Evolutionary conservation across 306 rosid genomes (phyloP).

Genomic region (Vigna hirtella): DNA sequence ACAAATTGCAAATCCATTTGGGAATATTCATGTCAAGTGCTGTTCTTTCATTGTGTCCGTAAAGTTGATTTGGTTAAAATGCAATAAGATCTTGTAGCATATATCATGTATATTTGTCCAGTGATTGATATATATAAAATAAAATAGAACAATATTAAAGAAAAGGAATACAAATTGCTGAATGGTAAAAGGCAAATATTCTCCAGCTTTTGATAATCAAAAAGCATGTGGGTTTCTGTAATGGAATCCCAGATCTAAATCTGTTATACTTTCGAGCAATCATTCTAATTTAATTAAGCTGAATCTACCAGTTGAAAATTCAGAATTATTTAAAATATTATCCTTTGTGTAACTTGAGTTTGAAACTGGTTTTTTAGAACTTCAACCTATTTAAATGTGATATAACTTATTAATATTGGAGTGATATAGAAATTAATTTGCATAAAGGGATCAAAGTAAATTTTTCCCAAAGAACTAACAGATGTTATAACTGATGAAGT

Average conservation of each 20-base stretch:
- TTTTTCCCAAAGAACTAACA: not conserved
- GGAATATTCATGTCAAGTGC: constrained; percentile 55
- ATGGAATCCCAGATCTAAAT: constrained; percentile 75
- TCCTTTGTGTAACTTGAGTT: constrained; percentile 12
- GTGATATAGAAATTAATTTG: not conserved
- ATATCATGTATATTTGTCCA: constrained; percentile 45
- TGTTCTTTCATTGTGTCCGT: constrained; percentile 19
- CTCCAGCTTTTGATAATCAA: constrained; percentile 72
- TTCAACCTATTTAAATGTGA: not conserved
- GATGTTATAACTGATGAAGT: not conserved
- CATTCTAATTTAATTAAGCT: constrained; percentile 45
- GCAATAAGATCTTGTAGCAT: constrained; percentile 37
- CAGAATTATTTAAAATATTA: constrained; percentile 8
- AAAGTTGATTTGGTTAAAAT: constrained; percentile 47
- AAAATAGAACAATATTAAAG: constrained; percentile 35
- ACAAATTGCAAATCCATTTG: constrained; percentile 48
- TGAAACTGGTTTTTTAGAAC: not conserved
- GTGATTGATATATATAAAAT: constrained; percentile 42
- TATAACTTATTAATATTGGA: not conserved
- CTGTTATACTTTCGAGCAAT: constrained; percentile 44
- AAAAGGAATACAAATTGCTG: constrained; percentile 37
- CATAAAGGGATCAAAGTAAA: not conserved
- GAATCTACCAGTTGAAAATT: constrained; percentile 26
- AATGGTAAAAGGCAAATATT: constrained; percentile 65
- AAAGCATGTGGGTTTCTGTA: constrained; percentile 68